Percentiles rank a stretch among this genome's conserved stretches.
phyloP scores from a whole-genome alignment of 2,329 filamentous ascomycete species.

The Aspergillus costaricaensis region DNA sequence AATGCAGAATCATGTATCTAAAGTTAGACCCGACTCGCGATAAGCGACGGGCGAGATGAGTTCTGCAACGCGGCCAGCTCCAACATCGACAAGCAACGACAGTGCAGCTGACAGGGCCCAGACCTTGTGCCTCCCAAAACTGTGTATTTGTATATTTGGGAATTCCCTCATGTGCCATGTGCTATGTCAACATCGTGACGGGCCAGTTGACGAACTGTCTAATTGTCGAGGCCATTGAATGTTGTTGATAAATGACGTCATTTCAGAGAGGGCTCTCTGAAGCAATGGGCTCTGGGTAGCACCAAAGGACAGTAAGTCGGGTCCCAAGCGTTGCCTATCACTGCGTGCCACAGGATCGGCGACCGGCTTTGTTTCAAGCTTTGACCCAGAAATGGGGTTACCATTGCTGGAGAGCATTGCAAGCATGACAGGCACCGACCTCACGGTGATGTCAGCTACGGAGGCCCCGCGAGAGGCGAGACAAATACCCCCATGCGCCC shows the following conservation, averaged over 20 bases:
- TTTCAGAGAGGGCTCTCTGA: neutral
- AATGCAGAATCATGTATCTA: neutral
- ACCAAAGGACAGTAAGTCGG: neutral
- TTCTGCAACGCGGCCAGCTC: no score
- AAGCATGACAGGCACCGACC: constrained; percentile 6
- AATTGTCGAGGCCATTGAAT: neutral
- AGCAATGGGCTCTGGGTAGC: neutral
- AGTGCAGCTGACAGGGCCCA: neutral
- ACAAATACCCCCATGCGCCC: neutral
- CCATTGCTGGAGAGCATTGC: neutral
- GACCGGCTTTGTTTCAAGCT: neutral
- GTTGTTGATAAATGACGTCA: neutral
- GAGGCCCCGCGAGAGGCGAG: neutral
- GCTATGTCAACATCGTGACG: neutral
- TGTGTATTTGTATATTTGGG: neutral
- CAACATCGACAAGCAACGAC: no score
- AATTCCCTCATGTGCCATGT: neutral
- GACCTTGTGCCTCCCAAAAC: neutral
- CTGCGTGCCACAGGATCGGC: neutral
- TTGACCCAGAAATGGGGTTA: neutral
- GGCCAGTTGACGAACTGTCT: neutral
- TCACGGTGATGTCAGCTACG: constrained; percentile 25
- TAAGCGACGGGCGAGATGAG: no score
- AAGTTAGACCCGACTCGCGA: neutral
- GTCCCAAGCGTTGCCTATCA: neutral